Evolutionary conservation across 345 rosid genomes (phyloP), one percentile per base, ranked within the genome.

Genomic region (Lenwebbia sp.): DNA sequence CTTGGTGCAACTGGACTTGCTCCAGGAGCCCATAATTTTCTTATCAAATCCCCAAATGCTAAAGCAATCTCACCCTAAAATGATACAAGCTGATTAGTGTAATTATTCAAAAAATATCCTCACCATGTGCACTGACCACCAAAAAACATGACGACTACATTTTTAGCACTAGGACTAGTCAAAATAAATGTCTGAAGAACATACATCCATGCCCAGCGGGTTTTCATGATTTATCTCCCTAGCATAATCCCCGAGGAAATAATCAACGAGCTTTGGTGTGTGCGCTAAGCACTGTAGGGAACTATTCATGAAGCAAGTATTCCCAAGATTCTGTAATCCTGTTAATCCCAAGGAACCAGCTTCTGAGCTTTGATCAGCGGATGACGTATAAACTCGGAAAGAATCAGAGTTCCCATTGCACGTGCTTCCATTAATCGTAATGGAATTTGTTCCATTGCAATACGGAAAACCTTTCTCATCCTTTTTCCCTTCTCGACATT

Each of bases 231-330:
- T 97, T 90, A 96, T 94, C 91, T 97, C 99, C 92, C 88, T 93
- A 60, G 88, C 90, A 89, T 95, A 97, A 87, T 97, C 98, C 91
- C 96, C 98, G 84, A 94, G 98, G 88, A 97, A 95, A 91, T 94
- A 96, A 90, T 97, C 98, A 85, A 97, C 94, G 82, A 97, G 98
- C 95, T 93, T 96, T 86, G 99, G 99, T 55, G 99, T 97, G 91
- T 97, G 99, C 7, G 95, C 97, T 90, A 97, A 90, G 96, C 99
- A 97, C 91, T 97, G 99, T 85, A 96, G 92, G 87, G 98, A 91
- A 85, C 99, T 97, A 88, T 97, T 97, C 99, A 97, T 95, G 91
- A 97, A 97, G 89, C 99, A 97, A 86, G 99, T 97, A 89, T 97
- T 97, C 90, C 99, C 99, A 84, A 97, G 96, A 91, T 97, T 97